These are phyloP conservation scores for Tetracladium marchalianum DNA, from an alignment of 495 filamentous ascomycete species.

Conservation along the genomic window DNA sequence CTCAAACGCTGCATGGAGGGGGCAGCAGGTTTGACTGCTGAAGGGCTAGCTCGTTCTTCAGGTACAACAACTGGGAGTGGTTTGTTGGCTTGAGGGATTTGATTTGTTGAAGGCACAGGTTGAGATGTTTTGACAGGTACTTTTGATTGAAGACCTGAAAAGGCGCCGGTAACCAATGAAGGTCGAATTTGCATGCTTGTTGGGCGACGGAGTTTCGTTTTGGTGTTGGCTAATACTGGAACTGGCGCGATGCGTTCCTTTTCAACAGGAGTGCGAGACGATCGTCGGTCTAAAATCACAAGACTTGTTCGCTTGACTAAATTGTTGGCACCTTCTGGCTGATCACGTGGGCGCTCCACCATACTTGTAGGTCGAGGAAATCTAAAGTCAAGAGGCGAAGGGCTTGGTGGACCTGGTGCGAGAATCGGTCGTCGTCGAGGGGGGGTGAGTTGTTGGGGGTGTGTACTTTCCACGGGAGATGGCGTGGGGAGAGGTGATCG, in stretches of 20 bases:
- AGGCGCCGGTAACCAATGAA: neutral
- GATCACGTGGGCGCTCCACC: neutral
- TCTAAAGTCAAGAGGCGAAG: constrained; percentile 6
- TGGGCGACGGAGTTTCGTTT: constrained; percentile 10
- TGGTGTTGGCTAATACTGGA: constrained; percentile 7
- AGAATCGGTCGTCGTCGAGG: constrained; percentile 7
- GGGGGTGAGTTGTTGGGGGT: neutral
- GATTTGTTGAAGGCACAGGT: neutral
- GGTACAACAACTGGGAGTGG: neutral
- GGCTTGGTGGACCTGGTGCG: neutral
- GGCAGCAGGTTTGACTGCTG: neutral
- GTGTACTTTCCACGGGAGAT: neutral
- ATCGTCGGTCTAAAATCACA: too few species aligned
- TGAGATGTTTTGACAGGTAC: neutral
- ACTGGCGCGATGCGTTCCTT: neutral
- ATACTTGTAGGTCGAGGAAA: constrained; percentile 13
- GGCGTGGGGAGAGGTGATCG: neutral
- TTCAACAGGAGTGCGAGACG: too few species aligned
- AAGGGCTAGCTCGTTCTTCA: neutral
- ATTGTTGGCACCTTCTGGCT: too few species aligned
- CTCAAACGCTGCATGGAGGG: constrained; percentile 6
- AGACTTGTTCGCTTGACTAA: too few species aligned
- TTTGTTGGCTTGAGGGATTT: neutral
- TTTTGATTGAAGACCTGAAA: neutral
- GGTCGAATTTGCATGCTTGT: constrained; percentile 9